phyloP scores from a whole-genome alignment of 2,329 filamentous ascomycete species.

The Trichoderma cornu-damae region DNA sequence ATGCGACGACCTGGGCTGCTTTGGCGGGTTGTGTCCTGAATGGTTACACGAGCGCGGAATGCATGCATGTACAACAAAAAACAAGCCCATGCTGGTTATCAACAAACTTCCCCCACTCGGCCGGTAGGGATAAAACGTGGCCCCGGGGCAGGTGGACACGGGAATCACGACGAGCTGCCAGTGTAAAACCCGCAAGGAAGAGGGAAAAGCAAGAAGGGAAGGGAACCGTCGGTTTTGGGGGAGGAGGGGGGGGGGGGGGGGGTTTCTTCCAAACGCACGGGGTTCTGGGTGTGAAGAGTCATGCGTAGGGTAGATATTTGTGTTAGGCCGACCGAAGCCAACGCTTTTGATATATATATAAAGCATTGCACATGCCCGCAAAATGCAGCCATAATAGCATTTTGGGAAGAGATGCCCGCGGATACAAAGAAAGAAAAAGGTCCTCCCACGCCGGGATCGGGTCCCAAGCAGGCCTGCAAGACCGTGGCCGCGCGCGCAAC shows the following conservation, averaged over 20 bases:
- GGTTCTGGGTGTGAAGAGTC: too few species aligned
- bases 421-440: too few species aligned
- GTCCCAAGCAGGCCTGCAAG: not conserved
- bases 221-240: not conserved
- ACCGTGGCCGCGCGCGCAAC: constrained; percentile 4
- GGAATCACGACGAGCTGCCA: not conserved
- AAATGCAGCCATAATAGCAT: too few species aligned
- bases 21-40: not conserved
- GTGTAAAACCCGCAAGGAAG: not conserved
- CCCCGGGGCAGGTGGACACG: too few species aligned
- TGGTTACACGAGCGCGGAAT: not conserved
- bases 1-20: not conserved
- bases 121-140: not conserved
- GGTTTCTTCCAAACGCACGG: too few species aligned
- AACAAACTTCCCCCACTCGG: not conserved
- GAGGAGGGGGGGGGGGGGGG: too few species aligned
- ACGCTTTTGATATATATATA: too few species aligned
- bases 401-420: too few species aligned
- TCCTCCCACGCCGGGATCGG: not conserved
- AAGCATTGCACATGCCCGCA: too few species aligned
- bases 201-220: not conserved
- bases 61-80: not conserved
- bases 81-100: not conserved
- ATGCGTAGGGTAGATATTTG: too few species aligned
- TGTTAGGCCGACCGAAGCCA: too few species aligned